These are phyloP conservation scores for Planoprotostelium fungivorum DNA, from an alignment of 78 protist species.

Conservation along the genomic window DNA sequence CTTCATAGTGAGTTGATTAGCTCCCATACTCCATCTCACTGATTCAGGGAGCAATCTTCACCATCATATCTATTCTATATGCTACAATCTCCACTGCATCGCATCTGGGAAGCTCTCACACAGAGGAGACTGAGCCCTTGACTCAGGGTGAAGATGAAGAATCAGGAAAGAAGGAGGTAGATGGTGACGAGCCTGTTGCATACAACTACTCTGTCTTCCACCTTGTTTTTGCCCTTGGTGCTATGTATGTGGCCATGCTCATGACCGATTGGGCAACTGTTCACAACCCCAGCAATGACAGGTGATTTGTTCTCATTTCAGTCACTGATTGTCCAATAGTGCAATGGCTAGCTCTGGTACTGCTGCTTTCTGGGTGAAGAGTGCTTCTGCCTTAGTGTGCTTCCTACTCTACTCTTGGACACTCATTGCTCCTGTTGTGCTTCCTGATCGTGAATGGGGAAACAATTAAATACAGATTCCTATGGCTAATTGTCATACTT, in stretches of 20 bases:
- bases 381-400: slow-evolving; percentile 43
- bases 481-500: too few species aligned
- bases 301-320: not conserved
- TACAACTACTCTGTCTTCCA: slow-evolving; percentile 76
- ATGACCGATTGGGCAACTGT: slow-evolving; percentile 63
- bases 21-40: not conserved
- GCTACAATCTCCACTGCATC: slow-evolving; percentile 12
- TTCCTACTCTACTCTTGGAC: slow-evolving; percentile 63
- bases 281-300: not conserved
- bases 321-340: not conserved
- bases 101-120: not conserved
- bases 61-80: slow-evolving; percentile 58
- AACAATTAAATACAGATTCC: too few species aligned
- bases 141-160: slow-evolving; percentile 6
- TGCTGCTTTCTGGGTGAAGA: slow-evolving; percentile 69
- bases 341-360: slow-evolving; percentile 32
- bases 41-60: slow-evolving; percentile 40
- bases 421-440: slow-evolving; percentile 44
- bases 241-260: slow-evolving; percentile 69
- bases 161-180: slow-evolving; percentile 13
- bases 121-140: not conserved
- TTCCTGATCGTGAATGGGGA: slow-evolving; percentile 40
- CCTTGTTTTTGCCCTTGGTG: slow-evolving; percentile 64
- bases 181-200: slow-evolving; percentile 41
- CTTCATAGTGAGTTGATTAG: not conserved